Evolutionary conservation across 805 yeast genomes (phyloP).

Genomic region (Candida montana): DNA sequence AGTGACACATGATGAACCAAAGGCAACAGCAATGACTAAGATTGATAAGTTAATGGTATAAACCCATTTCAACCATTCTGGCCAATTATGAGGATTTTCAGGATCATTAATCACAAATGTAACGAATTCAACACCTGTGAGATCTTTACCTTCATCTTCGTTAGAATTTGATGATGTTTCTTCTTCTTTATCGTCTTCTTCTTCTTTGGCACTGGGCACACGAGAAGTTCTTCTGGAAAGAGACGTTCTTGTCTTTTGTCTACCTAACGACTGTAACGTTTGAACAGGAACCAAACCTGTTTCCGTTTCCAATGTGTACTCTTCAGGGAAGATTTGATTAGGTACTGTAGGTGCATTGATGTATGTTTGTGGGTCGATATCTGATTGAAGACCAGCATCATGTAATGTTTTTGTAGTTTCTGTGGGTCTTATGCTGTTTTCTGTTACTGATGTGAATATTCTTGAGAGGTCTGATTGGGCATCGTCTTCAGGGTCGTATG

Average conservation of each 20-base stretch:
- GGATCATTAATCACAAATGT: conserved; percentile 78
- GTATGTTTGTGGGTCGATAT: conserved; percentile 45
- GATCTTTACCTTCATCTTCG: conserved; percentile 40
- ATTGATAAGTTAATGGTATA: conserved; percentile 66
- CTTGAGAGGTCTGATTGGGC: conserved; percentile 39
- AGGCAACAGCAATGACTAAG: conserved; percentile 84
- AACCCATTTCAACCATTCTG: conserved; percentile 44
- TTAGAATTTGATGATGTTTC: conserved; percentile 15
- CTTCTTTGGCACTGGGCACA: conserved; percentile 17
- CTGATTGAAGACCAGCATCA: conserved; percentile 54
- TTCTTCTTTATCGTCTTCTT: conserved; percentile 15
- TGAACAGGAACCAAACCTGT: conserved; percentile 84
- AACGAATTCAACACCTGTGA: conserved; percentile 69
- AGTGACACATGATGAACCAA: conserved; percentile 87
- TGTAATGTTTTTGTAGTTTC: conserved; percentile 71
- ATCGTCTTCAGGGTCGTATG: conserved; percentile 41
- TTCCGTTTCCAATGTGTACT: conserved; percentile 79
- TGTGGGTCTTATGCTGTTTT: conserved; percentile 38
- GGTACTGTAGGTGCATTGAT: conserved; percentile 49
- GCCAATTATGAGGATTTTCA: conserved; percentile 89
- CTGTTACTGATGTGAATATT: conserved; percentile 18
- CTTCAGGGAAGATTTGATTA: conserved; percentile 80
- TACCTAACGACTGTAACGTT: conserved; percentile 64
- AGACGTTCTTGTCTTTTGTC: conserved; percentile 38
- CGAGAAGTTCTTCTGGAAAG: conserved; percentile 16